Conservation (phyloP, 1,139 yeast species). For the Pichia norvegensis region DNA sequence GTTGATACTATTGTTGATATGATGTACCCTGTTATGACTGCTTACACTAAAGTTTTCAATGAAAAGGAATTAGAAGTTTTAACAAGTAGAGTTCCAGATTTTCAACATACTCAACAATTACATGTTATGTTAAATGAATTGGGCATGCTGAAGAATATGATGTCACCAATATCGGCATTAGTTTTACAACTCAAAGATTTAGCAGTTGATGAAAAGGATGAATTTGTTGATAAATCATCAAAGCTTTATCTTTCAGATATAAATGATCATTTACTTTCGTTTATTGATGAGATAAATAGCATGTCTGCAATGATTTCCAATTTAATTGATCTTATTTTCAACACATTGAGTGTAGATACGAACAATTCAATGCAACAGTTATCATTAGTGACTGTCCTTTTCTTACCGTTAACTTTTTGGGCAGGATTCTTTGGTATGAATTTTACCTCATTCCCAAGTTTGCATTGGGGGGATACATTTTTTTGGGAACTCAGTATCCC, state of each 20-base stretch:
- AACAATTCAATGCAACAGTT: constrained; percentile 44
- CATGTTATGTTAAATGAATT: constrained; percentile 47
- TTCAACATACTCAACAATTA: constrained; percentile 42
- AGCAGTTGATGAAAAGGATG: constrained; percentile 32
- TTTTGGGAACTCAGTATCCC: constrained; percentile 49
- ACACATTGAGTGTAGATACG: constrained; percentile 44
- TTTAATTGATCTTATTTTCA: constrained; percentile 42
- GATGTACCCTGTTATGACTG: constrained; percentile 52
- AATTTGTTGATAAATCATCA: constrained; percentile 14
- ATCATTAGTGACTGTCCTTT: constrained; percentile 45
- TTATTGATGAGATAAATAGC: constrained; percentile 42
- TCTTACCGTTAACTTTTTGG: constrained; percentile 46
- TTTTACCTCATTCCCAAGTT: constrained; percentile 40
- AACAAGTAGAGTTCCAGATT: constrained; percentile 34
- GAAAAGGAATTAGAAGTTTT: constrained; percentile 44
- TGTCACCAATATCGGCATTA: constrained; percentile 39
- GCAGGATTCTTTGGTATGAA: constrained; percentile 57
- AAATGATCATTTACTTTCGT: constrained; percentile 43
- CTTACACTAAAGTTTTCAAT: constrained; percentile 41
- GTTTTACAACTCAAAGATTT: constrained; percentile 38
- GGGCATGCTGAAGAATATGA: constrained; percentile 36
- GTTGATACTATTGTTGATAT: constrained; percentile 50
- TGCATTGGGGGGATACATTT: constrained; percentile 35
- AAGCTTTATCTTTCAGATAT: constrained; percentile 44
- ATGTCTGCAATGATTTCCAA: constrained; percentile 44